These are phyloP conservation scores for Catharanthus roseus DNA, from an alignment of 257 asterid genomes.

Conservation along the genomic window DNA sequence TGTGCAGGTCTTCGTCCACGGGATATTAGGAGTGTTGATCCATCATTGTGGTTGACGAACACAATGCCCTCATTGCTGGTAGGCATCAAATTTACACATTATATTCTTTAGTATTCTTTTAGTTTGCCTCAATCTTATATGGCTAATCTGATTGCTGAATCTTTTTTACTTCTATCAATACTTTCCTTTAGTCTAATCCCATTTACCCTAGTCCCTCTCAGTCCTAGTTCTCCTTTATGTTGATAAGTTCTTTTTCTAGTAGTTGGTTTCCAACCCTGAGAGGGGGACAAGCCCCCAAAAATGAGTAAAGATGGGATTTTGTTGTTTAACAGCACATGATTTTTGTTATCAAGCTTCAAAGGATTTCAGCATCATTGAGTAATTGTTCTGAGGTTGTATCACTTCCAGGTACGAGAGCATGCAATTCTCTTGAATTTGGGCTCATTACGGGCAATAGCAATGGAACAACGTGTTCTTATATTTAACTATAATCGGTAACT, in stretches of 20 bases:
- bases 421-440: conserved; percentile 95
- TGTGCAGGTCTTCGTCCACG: conserved; percentile 88
- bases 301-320: not conserved
- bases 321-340: not conserved
- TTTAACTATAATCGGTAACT: conserved; percentile 90
- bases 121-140: not conserved
- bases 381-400: conserved; percentile 6
- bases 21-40: conserved; percentile 96
- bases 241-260: not conserved
- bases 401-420: conserved; percentile 73
- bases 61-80: conserved; percentile 96
- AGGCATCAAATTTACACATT: conserved; percentile 4
- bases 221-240: not conserved
- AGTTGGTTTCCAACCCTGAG: not conserved
- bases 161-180: not conserved
- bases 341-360: conserved; percentile 1
- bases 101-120: conserved; percentile 4
- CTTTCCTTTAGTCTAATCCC: not conserved
- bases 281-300: not conserved
- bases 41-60: conserved; percentile 94
- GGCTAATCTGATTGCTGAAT: not conserved
- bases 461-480: conserved; percentile 82
- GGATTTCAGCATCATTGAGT: not conserved
- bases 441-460: conserved; percentile 81
- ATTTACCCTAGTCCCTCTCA: not conserved